A percentile compares a stretch with the other conserved stretches of the same genome.
Conservation (phyloP, 1,139 yeast genomes). For the Saccharomycopsis phalli region DNA sequence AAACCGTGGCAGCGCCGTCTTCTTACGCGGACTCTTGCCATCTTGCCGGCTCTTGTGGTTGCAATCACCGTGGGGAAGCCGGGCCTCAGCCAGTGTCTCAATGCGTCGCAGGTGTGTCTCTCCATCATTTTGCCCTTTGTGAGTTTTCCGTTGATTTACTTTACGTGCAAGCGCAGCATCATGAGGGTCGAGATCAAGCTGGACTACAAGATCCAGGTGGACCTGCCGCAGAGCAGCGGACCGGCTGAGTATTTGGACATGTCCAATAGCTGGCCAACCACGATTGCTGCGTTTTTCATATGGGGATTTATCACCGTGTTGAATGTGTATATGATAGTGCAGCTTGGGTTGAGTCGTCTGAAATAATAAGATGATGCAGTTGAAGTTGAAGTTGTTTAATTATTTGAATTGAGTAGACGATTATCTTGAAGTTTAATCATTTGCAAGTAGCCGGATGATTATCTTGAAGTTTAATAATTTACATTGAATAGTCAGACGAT, state of each 20-base stretch:
- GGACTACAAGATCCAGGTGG: conserved; percentile 21
- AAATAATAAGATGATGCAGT: too few relatives aligned
- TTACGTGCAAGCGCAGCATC: conserved; percentile 53
- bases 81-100: conserved; percentile 57
- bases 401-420: too few relatives aligned
- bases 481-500: too few relatives aligned
- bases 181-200: conserved; percentile 45
- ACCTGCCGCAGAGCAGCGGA: conserved; percentile 11
- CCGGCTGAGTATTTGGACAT: conserved; percentile 33
- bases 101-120: conserved; percentile 68
- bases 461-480: too few relatives aligned
- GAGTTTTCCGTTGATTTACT: conserved; percentile 69
- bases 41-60: conserved; percentile 63
- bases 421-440: too few relatives aligned
- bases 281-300: conserved; percentile 36
- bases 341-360: conserved; percentile 44
- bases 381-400: too few relatives aligned
- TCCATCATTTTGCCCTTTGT: conserved; percentile 66
- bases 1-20: conserved; percentile 72
- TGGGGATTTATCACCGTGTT: conserved; percentile 61
- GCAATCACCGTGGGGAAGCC: conserved; percentile 50
- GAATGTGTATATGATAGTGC: conserved; percentile 63
- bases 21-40: conserved; percentile 60
- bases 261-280: conserved; percentile 55
- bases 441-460: too few relatives aligned